Evolutionary conservation across 2,329 filamentous ascomycete genomes (phyloP).

Genomic region (Trichoderma afroharzianum): DNA sequence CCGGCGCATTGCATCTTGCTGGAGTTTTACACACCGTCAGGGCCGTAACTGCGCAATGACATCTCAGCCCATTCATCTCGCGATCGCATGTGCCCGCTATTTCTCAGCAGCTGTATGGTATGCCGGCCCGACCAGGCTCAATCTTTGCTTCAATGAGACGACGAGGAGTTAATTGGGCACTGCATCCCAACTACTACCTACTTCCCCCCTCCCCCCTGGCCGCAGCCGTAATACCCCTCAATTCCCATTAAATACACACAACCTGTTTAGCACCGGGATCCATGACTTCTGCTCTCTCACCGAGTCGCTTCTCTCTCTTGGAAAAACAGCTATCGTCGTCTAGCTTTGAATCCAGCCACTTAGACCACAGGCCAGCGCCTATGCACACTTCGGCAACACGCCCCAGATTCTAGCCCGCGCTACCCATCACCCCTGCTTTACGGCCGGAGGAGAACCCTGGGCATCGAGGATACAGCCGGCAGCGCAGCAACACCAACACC

Average conservation of each 20-base stretch:
- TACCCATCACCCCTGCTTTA: conserved; percentile 23
- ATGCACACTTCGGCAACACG: conserved; percentile 25
- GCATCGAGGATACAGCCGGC: not conserved
- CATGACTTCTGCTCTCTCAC: conserved; percentile 37
- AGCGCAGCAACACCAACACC: conserved; percentile 7
- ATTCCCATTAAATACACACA: conserved; percentile 32
- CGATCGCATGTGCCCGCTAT: conserved; percentile 1
- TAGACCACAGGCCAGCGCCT: conserved; percentile 12
- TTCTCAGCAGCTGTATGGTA: not conserved
- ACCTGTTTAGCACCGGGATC: conserved; percentile 34
- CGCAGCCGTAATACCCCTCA: conserved; percentile 34
- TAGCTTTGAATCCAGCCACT: conserved; percentile 16
- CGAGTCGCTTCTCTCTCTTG: conserved; percentile 39
- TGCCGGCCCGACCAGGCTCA: conserved; percentile 20
- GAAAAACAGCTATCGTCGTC: conserved; percentile 35
- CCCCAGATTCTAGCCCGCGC: conserved; percentile 23
- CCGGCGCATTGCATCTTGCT: not conserved
- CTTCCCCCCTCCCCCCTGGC: conserved; percentile 2
- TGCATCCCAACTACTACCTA: conserved; percentile 5
- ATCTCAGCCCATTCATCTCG: not conserved
- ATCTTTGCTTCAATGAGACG: conserved; percentile 16
- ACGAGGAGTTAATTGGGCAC: conserved; percentile 17
- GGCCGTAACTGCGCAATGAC: not conserved
- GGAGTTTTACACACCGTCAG: not conserved
- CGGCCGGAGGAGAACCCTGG: conserved; percentile 5